Evolutionary conservation across 345 rosid species (phyloP).

Genomic region (Brassica cretica): DNA sequence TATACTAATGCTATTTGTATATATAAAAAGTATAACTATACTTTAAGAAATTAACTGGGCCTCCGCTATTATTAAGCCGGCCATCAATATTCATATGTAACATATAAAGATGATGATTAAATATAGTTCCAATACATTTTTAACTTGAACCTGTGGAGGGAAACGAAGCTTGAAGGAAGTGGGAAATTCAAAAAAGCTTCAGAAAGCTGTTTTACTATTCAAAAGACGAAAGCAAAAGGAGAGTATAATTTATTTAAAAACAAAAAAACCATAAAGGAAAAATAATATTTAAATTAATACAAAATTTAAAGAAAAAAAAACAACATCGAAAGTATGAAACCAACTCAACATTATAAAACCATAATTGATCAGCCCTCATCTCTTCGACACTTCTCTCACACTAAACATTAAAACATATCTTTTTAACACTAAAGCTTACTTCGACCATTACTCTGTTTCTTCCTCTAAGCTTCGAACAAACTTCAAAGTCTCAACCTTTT

Average conservation of each 20-base stretch:
- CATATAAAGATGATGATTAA: slow-evolving; percentile 3
- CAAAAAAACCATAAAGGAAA: neutral
- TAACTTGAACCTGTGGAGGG: slow-evolving; percentile 44
- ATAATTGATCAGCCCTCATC: slow-evolving; percentile 25
- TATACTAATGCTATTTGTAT: slow-evolving; percentile 12
- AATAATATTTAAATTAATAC: neutral
- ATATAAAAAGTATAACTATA: neutral
- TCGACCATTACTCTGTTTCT: slow-evolving; percentile 13
- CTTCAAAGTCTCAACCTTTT: slow-evolving; percentile 16
- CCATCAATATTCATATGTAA: slow-evolving; percentile 28
- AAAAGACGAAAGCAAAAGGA: slow-evolving; percentile 46
- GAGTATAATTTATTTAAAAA: slow-evolving; percentile 23
- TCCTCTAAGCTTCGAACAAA: slow-evolving; percentile 13
- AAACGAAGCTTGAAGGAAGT: slow-evolving; percentile 45
- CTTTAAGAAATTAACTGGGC: slow-evolving; percentile 11
- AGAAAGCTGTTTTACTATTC: slow-evolving; percentile 42
- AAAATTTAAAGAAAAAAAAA: neutral
- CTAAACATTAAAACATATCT: slow-evolving; percentile 19
- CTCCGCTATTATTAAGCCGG: slow-evolving; percentile 33
- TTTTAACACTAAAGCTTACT: slow-evolving; percentile 10
- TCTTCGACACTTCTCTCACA: slow-evolving; percentile 34
- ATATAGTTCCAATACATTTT: slow-evolving; percentile 23
- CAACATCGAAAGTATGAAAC: slow-evolving; percentile 39
- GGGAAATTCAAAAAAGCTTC: slow-evolving; percentile 49
- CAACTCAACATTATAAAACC: slow-evolving; percentile 43